Conservation (phyloP, 129 eudicot genomes). For the Smallanthus sonchifolius region DNA sequence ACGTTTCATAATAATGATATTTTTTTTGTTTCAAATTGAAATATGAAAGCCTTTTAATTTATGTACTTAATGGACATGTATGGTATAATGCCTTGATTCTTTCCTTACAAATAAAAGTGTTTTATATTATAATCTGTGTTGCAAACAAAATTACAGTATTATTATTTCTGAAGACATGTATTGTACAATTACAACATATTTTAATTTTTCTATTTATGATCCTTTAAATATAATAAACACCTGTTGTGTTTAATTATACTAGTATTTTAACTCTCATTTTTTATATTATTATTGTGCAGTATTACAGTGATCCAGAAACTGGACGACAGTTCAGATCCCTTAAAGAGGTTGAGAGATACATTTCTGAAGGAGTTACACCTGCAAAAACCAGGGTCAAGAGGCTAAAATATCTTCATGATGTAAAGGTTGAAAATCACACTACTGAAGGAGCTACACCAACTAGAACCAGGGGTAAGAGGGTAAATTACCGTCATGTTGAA, state of each 20-base stretch:
- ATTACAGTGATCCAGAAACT: conserved; percentile 73
- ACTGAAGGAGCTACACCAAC: conserved; percentile 43
- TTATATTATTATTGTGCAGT: conserved; percentile 39
- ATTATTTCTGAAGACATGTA: background rate
- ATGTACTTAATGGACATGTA: background rate
- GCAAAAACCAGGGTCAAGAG: conserved; percentile 5
- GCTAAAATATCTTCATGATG: conserved; percentile 11
- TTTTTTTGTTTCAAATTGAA: background rate
- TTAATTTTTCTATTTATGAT: background rate
- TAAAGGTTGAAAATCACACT: conserved; percentile 46
- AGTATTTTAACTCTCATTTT: background rate
- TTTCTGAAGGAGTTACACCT: conserved; percentile 47
- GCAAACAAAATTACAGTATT: background rate
- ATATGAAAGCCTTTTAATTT: conserved; percentile 7
- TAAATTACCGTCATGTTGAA: conserved; percentile 13
- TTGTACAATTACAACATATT: background rate
- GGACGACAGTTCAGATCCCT: conserved; percentile 66
- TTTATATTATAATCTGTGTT: conserved; percentile 2
- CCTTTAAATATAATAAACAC: background rate
- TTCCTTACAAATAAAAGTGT: background rate
- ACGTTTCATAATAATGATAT: background rate
- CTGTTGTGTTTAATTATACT: background rate
- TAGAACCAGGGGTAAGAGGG: conserved; percentile 10
- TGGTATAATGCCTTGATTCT: background rate
- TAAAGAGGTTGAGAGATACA: conserved; percentile 54